A percentile compares a stretch with the other conserved stretches of the same genome.
Evolutionary conservation across 495 filamentous ascomycete species (phyloP).

Genomic region (Penicillium robsamsonii): DNA sequence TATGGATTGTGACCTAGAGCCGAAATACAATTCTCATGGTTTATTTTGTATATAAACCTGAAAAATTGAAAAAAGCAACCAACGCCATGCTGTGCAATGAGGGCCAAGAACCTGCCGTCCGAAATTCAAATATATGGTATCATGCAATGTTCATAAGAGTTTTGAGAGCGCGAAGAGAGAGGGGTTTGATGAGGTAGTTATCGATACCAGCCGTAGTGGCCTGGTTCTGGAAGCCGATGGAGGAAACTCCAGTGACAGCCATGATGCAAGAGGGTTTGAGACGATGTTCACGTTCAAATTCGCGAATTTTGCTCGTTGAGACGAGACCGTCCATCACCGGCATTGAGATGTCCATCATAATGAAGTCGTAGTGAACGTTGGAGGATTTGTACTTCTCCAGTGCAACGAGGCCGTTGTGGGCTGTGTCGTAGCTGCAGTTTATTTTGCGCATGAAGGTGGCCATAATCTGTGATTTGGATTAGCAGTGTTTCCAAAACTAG

Average conservation of each 20-base stretch:
- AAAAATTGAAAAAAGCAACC: not conserved
- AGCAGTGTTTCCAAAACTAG: not conserved
- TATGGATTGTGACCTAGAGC: not conserved
- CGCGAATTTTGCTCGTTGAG: slow-evolving; percentile 54
- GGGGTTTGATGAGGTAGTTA: slow-evolving; percentile 50
- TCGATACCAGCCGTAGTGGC: slow-evolving; percentile 46
- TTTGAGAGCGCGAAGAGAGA: slow-evolving; percentile 43
- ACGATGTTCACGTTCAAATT: slow-evolving; percentile 40
- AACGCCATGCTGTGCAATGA: not conserved
- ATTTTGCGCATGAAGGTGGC: slow-evolving; percentile 56
- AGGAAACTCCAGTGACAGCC: slow-evolving; percentile 50
- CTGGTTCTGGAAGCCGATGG: slow-evolving; percentile 38
- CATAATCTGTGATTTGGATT: slow-evolving; percentile 30
- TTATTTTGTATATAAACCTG: not conserved
- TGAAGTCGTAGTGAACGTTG: slow-evolving; percentile 41
- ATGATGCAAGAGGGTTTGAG: slow-evolving; percentile 38
- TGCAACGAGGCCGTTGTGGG: slow-evolving; percentile 58
- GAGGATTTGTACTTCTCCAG: slow-evolving; percentile 49
- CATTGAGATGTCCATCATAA: slow-evolving; percentile 69
- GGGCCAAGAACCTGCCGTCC: not conserved
- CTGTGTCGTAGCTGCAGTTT: slow-evolving; percentile 48
- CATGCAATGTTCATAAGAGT: slow-evolving; percentile 35
- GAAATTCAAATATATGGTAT: slow-evolving; percentile 16
- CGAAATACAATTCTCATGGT: not conserved
- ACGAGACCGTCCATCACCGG: slow-evolving; percentile 63